A percentile compares a stretch with the other conserved stretches of the same genome.
Conservation (phyloP, 345 rosid species). For the Aethionema arabicum region DNA sequence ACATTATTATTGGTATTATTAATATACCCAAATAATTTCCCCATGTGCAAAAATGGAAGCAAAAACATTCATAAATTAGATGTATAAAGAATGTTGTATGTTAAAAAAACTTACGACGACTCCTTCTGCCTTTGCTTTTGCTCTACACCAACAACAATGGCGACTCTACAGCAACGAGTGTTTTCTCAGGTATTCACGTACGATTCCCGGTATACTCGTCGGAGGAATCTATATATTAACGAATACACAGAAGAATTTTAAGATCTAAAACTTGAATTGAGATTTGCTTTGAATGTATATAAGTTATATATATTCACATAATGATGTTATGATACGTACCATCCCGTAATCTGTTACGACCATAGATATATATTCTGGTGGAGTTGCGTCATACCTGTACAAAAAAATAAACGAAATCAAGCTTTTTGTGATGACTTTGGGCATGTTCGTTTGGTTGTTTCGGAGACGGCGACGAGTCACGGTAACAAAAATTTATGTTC, state of each 20-base stretch:
- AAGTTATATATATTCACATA: background rate
- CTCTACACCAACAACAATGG: background rate
- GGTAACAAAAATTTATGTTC: no score
- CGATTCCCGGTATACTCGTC: constrained; percentile 81
- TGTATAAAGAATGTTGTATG: constrained; percentile 12
- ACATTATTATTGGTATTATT: constrained; percentile 8
- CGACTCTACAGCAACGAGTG: constrained; percentile 46
- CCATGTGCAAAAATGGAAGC: background rate
- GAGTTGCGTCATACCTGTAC: constrained; percentile 76
- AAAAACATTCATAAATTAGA: background rate
- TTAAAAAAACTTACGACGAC: background rate
- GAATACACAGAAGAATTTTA: constrained; percentile 10
- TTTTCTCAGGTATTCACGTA: constrained; percentile 65
- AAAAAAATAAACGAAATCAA: background rate
- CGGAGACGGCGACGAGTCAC: no score
- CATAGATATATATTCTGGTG: constrained; percentile 74
- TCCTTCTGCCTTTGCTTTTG: constrained; percentile 3
- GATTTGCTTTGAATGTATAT: background rate
- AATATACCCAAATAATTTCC: background rate
- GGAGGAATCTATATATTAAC: constrained; percentile 53
- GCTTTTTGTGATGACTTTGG: background rate
- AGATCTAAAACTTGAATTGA: background rate
- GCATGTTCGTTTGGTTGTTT: background rate
- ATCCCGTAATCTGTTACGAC: constrained; percentile 78
- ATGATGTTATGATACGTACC: constrained; percentile 43